Base-by-base conservation (phyloP, 805 yeast genomes). In the Candida ipomoeae region DNA sequence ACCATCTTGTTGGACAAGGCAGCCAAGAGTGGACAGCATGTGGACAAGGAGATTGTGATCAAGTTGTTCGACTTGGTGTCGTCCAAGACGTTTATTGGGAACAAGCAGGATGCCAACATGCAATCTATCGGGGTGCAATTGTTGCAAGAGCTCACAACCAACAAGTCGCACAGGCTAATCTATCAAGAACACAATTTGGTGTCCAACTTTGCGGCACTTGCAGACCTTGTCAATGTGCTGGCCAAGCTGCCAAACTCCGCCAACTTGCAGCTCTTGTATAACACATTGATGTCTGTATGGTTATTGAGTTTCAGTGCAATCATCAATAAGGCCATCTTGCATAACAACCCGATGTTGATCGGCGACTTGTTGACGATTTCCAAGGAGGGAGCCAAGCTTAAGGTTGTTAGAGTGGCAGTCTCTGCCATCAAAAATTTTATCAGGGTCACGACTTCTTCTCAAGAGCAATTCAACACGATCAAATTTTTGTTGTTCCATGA, bases 361-460 rank as follows among this genome's bases (percentile, higher is more conserved):
- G 83, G 73, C 44, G 74, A 62, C 66, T 76, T 78, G 70, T 75
- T 80, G 54, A 68, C 69, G 37, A 75, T 88, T 44, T 81, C 90
- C 29, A 87, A 86, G 63, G 81, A 82, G 51, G 88, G 97, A 1
- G 87, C 92, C 57, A 94, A 94, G 73, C 96, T 91, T 70, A 94
- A 94, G 73, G 82, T 94, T 49, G 87, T 89, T 32, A 79, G 99
- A 64, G 74, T 94, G 40, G 78, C 94, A n/a, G 76, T 90, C 26
- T 84, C 95, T 1, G 81, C 86, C 38, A 72, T 91, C 56, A 70
- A 81, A 60, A 87, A 87, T 62, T 73, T 86, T 45, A 71, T 84
- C 46, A 63, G 59, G 57, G 70, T 59, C 62, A 63, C 54, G 55
- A 65, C 55, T 13, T 57, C 58, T 40, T 56, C 49, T 21, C 53